A percentile compares a stretch with the other conserved stretches of the same genome.
These are phyloP conservation scores for Pythium phragmiticola DNA, from an alignment of 352 stramenopile species.

Conservation along the genomic window DNA sequence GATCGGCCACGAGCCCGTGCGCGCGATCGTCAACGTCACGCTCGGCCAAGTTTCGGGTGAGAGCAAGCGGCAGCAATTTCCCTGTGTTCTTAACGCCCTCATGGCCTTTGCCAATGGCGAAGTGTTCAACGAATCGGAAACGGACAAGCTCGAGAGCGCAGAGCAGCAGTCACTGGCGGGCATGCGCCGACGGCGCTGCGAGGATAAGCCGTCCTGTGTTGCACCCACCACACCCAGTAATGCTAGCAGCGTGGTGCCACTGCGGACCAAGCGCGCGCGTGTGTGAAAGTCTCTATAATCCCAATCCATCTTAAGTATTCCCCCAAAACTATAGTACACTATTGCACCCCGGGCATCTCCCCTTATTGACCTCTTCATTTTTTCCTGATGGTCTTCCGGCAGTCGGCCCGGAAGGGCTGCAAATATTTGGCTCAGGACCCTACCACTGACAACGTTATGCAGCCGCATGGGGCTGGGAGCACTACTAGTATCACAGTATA, in stretches of 20 bases:
- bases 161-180: not conserved
- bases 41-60: conserved; percentile 60
- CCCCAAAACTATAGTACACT: not conserved
- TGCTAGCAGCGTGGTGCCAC: not conserved
- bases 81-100: conserved; percentile 80
- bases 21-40: conserved; percentile 79
- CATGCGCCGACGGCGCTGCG: conserved; percentile 20
- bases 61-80: conserved; percentile 64
- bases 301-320: not conserved
- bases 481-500: too few relatives aligned
- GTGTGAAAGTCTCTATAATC: conserved; percentile 3
- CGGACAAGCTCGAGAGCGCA: conserved; percentile 41
- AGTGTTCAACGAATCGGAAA: conserved; percentile 44
- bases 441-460: too few relatives aligned
- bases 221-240: not conserved
- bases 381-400: too few relatives aligned
- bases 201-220: conserved; percentile 7
- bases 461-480: too few relatives aligned
- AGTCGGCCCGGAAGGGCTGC: too few relatives aligned
- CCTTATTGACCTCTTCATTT: too few relatives aligned
- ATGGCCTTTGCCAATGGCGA: conserved; percentile 78
- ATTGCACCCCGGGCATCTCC: not conserved
- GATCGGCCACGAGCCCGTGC: conserved; percentile 59
- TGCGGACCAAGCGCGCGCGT: conserved; percentile 21
- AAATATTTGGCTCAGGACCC: too few relatives aligned